Evolutionary conservation across 768 basidiomycete species (phyloP), one percentile per base, ranked within the genome.

Genomic region (Candolleomyces eurysporus): DNA sequence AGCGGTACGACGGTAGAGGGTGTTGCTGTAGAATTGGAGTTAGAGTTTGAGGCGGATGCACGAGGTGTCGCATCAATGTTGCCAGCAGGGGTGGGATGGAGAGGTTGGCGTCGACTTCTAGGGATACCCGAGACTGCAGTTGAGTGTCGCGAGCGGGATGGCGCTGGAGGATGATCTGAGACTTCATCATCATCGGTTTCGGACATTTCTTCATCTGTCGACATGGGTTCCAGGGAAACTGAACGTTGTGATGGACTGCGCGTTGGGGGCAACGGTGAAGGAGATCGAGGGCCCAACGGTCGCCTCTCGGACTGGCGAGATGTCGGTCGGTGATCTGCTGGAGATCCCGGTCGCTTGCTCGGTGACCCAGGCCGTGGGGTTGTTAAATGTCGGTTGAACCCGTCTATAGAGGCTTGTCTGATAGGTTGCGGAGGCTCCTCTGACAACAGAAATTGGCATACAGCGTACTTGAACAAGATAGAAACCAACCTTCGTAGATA

Each of bases 241-340:
- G 49, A 69, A 59, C 65, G 70, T 56, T 68, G 58, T 53, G 58
- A 64, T 52, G 82, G 79, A 67, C 77, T 84, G 60, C 75, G 77
- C 7, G 74, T 59, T 0, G 76, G 78, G 19, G 88, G 89, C 53
- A 85, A 71, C 26, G 91, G 90, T 17, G 91, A 92, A 16, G 87
- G 87, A 65, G 82, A 83, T 63, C 91, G 82, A n/a, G 91, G 91
- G 10, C 91, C 91, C 61, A 85, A 75, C 11, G 88, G 88, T 59
- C 86, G 84, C 53, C 82, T 78, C 45, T 89, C 88, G 17, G 75
- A 74, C 52, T 78, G 75, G n/a, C 76, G 78, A 48, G 83, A 82
- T 19, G 76, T 60, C 19, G 84, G 78, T 48, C 83, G 77, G 9
- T 43, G 59, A 40, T 62, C 63, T 11, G 74, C 75, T 26, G 66